phyloP scores from a whole-genome alignment of 805 yeast genomes.

The Kuraishia capsulata region DNA sequence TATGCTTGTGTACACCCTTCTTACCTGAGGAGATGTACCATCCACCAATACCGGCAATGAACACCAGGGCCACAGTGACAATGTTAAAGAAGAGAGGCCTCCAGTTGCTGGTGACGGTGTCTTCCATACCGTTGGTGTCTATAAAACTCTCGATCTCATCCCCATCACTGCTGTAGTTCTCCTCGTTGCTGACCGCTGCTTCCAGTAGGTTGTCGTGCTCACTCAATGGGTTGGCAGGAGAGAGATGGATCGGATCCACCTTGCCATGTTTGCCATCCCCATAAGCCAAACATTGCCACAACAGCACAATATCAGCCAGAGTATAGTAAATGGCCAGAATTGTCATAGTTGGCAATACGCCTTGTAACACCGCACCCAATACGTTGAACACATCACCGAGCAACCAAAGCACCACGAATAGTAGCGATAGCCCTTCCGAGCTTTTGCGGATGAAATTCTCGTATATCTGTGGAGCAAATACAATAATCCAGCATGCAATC shows the following conservation, averaged over 20 bases:
- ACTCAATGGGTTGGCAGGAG: slow-evolving; percentile 80
- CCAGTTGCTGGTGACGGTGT: neutral
- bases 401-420: slow-evolving; percentile 85
- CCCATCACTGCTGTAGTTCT: slow-evolving; percentile 10
- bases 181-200: slow-evolving; percentile 41
- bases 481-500: slow-evolving; percentile 95
- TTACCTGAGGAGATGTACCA: slow-evolving; percentile 65
- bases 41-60: slow-evolving; percentile 76
- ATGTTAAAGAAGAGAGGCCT: slow-evolving; percentile 18
- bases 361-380: slow-evolving; percentile 82
- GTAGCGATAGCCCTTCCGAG: slow-evolving; percentile 81
- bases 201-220: slow-evolving; percentile 56
- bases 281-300: slow-evolving; percentile 77
- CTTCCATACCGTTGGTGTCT: slow-evolving; percentile 21
- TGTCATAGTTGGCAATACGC: slow-evolving; percentile 90
- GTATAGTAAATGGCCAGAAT: slow-evolving; percentile 90
- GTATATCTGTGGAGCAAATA: slow-evolving; percentile 93
- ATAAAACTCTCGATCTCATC: slow-evolving; percentile 18
- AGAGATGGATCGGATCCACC: slow-evolving; percentile 69
- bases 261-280: slow-evolving; percentile 45
- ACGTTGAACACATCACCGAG: slow-evolving; percentile 93
- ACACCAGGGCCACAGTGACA: slow-evolving; percentile 56
- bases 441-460: slow-evolving; percentile 82
- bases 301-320: slow-evolving; percentile 74
- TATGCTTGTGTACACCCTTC: slow-evolving; percentile 24